Percentiles rank a stretch among this genome's conserved stretches.
Conservation (phyloP, 1,284 basidiomycete species). For the Ustilago lituana region DNA sequence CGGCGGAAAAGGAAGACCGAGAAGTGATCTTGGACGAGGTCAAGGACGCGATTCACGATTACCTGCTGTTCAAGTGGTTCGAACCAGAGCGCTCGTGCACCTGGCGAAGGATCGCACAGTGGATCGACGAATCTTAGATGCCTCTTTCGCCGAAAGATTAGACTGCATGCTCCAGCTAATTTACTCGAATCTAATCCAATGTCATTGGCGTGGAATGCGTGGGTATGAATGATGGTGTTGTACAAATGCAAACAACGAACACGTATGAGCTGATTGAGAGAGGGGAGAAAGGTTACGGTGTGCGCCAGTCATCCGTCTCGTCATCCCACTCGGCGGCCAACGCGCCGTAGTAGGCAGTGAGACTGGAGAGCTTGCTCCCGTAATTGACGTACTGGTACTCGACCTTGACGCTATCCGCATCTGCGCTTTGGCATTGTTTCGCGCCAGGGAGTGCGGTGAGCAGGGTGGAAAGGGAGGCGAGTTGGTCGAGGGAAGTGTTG, state of each 20-base stretch:
- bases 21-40: slow-evolving; percentile 59
- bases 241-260: too few species aligned
- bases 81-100: slow-evolving; percentile 55
- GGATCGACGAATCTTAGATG: slow-evolving; percentile 52
- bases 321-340: slow-evolving; percentile 61
- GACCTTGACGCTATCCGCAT: slow-evolving; percentile 78
- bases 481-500: slow-evolving; percentile 80
- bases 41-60: slow-evolving; percentile 61
- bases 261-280: not conserved
- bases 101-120: slow-evolving; percentile 55
- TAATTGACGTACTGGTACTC: slow-evolving; percentile 84
- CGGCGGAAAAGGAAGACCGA: slow-evolving; percentile 36
- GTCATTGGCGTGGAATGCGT: too few species aligned
- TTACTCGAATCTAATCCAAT: not conserved
- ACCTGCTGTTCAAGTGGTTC: slow-evolving; percentile 61
- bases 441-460: too few species aligned
- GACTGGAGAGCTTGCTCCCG: slow-evolving; percentile 78
- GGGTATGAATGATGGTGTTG: not conserved
- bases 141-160: too few species aligned
- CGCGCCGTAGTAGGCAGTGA: slow-evolving; percentile 71
- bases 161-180: too few species aligned
- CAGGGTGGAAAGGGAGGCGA: slow-evolving; percentile 74
- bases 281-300: not conserved
- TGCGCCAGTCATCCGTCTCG: slow-evolving; percentile 28
- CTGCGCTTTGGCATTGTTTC: too few species aligned